Evolutionary conservation across 163 green algal species (phyloP), one percentile per base, ranked within the genome.

Genomic region (Scenedesmus sp.): DNA sequence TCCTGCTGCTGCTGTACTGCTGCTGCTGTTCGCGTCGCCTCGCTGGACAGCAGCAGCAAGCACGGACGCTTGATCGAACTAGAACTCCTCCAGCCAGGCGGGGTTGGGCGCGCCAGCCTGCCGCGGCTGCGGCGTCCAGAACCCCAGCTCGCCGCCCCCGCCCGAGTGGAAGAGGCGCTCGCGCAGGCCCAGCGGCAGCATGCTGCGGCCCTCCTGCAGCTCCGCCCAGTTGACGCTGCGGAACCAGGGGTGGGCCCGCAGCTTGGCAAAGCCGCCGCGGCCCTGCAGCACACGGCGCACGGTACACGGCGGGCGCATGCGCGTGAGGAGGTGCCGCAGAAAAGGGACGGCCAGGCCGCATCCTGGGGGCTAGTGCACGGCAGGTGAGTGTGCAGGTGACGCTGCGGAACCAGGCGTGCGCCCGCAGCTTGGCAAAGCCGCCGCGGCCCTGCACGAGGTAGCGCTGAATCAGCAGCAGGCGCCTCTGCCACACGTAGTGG

Each of bases 221-320:
- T 92, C 93, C 10, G 94, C 81, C 94, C 94, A 96, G 89, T 94
- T 87, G 35, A 96, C 92, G 44, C 49, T 51, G 12, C 56, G 49
- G 78, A 97, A 97, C 89, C 93, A 97, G 79, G 93, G 90, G 88
- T 97, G 94, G 2, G 61, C 59, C 89, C 93, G 95, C 1, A 97
- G 88, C 20, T 61, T 81, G 37, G 78, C 40, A 22, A 94, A 44
- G 15, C 93, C 93, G 0, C 90, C 90, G 22, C 89, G 92, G 5
- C 85, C 90, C 42, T 91, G 87, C 22, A 42, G n/a, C n/a, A n/a
- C n/a, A n/a, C n/a, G n/a, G n/a, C n/a, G n/a, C n/a, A n/a, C n/a
- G n/a, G n/a, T n/a, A n/a, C n/a, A n/a, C n/a, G n/a, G n/a, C n/a
- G n/a, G n/a, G n/a, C n/a, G n/a, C n/a, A n/a, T n/a, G n/a, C n/a